phyloP scores from a whole-genome alignment of 768 basidiomycete species.

The Boletellus ananiceps region DNA sequence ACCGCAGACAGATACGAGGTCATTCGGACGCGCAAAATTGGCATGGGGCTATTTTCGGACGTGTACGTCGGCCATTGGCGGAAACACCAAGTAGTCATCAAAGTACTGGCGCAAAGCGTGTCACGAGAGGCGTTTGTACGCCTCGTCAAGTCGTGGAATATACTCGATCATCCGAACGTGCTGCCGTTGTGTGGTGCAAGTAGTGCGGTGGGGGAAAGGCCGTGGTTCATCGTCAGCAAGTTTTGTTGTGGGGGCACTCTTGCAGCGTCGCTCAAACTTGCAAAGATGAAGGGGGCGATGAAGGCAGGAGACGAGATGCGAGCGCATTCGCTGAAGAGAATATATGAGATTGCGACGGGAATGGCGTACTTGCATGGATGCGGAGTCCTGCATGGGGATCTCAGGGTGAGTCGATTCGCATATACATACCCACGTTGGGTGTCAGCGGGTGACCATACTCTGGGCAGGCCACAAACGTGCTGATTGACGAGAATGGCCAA shows the following conservation, averaged over 20 bases:
- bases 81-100: constrained; percentile 61
- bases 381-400: constrained; percentile 73
- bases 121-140: constrained; percentile 61
- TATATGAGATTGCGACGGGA: constrained; percentile 72
- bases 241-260: constrained; percentile 66
- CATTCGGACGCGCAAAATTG: constrained; percentile 63
- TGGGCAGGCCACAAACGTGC: constrained; percentile 64
- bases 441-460: background rate
- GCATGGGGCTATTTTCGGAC: constrained; percentile 70
- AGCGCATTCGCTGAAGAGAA: constrained; percentile 50
- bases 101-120: constrained; percentile 60
- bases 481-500: constrained; percentile 60
- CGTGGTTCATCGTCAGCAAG: constrained; percentile 78
- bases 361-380: constrained; percentile 75
- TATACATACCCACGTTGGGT: background rate
- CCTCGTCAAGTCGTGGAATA: constrained; percentile 71
- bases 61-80: constrained; percentile 78
- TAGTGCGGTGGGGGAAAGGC: constrained; percentile 60
- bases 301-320: background rate
- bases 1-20: constrained; percentile 61
- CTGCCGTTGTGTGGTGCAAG: constrained; percentile 76
- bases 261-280: constrained; percentile 49
- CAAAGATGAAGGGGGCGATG: background rate
- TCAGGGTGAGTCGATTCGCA: constrained; percentile 51
- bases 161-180: constrained; percentile 63